These are phyloP conservation scores for Lactarius sanguifluus DNA, from an alignment of 768 basidiomycete species.

Conservation along the genomic window DNA sequence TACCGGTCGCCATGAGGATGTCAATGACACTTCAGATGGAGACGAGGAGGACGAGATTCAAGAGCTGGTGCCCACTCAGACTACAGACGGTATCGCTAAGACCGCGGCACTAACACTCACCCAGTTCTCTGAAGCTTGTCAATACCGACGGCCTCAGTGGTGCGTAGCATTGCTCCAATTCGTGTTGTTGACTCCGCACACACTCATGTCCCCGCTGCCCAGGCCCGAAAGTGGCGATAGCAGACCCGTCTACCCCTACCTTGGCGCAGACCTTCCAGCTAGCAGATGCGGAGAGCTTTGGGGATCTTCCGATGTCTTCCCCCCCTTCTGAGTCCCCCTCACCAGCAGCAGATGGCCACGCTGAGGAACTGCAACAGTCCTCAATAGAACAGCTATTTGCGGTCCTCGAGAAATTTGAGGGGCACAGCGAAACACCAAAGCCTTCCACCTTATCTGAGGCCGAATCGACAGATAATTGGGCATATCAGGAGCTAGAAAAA, in stretches of 20 bases:
- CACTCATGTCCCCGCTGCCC: background rate
- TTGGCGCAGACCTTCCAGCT: slow-evolving; percentile 18
- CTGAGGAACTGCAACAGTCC: slow-evolving; percentile 1
- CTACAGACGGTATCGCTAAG: slow-evolving; percentile 9
- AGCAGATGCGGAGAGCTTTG: slow-evolving; percentile 26
- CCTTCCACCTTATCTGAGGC: background rate
- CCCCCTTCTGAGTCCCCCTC: slow-evolving; percentile 21
- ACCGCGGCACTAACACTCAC: background rate
- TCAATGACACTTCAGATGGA: slow-evolving; percentile 7
- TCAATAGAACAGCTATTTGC: slow-evolving; percentile 24
- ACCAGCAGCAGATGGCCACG: slow-evolving; percentile 2
- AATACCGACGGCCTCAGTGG: slow-evolving; percentile 3
- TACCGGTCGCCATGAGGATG: background rate
- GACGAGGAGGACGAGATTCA: slow-evolving; percentile 18
- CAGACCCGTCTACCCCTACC: background rate
- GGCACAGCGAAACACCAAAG: background rate
- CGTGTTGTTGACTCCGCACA: background rate
- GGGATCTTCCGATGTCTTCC: slow-evolving; percentile 27
- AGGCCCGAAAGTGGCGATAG: background rate
- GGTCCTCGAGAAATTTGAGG: slow-evolving; percentile 13
- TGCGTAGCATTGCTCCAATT: slow-evolving; percentile 6
- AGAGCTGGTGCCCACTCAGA: slow-evolving; percentile 7
- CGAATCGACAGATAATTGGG: slow-evolving; percentile 14
- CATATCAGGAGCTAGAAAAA: slow-evolving; percentile 22
- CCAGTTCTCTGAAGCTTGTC: slow-evolving; percentile 5